A percentile compares a stretch with the other conserved stretches of the same genome.
These are phyloP conservation scores for Excoecaria agallocha DNA, from an alignment of 345 rosid species.

Conservation along the genomic window DNA sequence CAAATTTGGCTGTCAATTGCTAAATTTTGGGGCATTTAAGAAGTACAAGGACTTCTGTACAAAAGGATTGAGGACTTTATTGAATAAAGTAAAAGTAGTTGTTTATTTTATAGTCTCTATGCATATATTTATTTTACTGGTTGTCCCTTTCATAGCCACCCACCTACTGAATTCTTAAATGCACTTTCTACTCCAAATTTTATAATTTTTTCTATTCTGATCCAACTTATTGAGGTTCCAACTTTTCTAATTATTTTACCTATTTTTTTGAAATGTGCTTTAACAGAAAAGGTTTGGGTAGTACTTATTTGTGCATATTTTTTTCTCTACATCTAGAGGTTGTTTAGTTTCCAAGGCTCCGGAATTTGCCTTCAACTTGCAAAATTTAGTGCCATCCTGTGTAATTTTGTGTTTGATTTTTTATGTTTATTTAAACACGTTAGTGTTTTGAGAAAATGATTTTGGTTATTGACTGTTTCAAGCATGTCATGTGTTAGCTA, in stretches of 20 bases:
- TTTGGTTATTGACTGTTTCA: not conserved
- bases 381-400: not conserved
- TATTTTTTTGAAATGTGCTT: not conserved
- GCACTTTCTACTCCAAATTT: too few relatives aligned
- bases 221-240: too few relatives aligned
- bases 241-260: not conserved
- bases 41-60: not conserved
- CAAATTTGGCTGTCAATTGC: not conserved
- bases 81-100: not conserved
- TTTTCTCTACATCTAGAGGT: not conserved
- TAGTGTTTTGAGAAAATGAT: not conserved
- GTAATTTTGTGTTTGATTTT: not conserved
- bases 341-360: not conserved
- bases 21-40: not conserved
- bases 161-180: too few relatives aligned
- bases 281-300: not conserved
- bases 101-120: not conserved
- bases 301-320: not conserved
- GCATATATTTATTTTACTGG: not conserved
- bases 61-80: not conserved
- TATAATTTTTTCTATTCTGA: too few relatives aligned
- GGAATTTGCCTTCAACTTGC: not conserved
- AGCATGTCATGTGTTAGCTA: not conserved
- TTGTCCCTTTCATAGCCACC: not conserved
- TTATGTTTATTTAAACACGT: not conserved